Conservation (phyloP, 768 basidiomycete genomes). For the Leccinum obscurum region DNA sequence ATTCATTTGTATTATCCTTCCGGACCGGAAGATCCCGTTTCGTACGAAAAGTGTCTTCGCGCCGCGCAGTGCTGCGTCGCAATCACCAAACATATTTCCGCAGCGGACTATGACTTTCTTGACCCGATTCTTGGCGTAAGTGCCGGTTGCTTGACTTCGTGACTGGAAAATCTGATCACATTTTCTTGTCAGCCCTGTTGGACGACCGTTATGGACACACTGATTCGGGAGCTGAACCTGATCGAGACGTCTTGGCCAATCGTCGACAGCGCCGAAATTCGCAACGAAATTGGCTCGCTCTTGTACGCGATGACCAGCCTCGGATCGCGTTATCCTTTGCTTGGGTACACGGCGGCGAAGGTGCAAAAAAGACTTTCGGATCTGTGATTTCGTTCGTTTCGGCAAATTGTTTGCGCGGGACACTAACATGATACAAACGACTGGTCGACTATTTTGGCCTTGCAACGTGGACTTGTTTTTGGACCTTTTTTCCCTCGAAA, state of each 20-base stretch:
- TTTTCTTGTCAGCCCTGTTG: constrained; percentile 57
- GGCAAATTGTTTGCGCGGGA: background rate
- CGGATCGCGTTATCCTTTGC: constrained; percentile 58
- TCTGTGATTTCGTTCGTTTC: constrained; percentile 19
- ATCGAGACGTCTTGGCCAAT: constrained; percentile 66
- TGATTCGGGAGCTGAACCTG: constrained; percentile 65
- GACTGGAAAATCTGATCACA: constrained; percentile 7
- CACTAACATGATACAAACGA: background rate
- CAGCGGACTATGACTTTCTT: too few relatives aligned
- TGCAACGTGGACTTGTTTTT: constrained; percentile 14
- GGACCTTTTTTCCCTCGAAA: constrained; percentile 4
- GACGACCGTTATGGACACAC: constrained; percentile 67
- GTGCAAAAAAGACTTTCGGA: constrained; percentile 34
- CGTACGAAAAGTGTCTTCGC: too few relatives aligned
- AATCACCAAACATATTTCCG: too few relatives aligned
- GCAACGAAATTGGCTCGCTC: constrained; percentile 59
- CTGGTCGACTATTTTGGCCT: background rate
- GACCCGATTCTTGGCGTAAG: too few relatives aligned
- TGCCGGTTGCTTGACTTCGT: background rate
- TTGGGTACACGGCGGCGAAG: constrained; percentile 36
- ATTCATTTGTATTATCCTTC: too few relatives aligned
- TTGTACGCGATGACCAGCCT: constrained; percentile 66
- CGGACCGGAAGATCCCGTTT: too few relatives aligned
- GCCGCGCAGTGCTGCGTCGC: too few relatives aligned
- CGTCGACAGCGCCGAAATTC: constrained; percentile 55